These are phyloP conservation scores for Rhododendron ferrugineum DNA, from an alignment of 148 eudicot species.

Conservation along the genomic window DNA sequence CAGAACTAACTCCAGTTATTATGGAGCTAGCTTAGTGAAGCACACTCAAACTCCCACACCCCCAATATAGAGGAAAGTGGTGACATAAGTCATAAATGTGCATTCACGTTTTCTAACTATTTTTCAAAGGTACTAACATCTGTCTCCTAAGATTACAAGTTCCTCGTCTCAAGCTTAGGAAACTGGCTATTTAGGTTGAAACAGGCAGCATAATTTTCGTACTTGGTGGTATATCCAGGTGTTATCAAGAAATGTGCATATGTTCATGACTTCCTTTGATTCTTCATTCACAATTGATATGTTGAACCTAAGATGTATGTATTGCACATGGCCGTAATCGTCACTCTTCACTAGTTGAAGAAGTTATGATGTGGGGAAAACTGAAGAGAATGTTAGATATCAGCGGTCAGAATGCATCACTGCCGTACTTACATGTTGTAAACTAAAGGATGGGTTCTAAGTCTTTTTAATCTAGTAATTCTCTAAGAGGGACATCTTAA, in stretches of 20 bases:
- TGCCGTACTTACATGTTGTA: background rate
- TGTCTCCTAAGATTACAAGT: background rate
- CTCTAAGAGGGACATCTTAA: background rate
- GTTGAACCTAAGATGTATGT: background rate
- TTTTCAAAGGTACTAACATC: background rate
- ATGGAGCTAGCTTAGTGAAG: background rate
- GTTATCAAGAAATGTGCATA: background rate
- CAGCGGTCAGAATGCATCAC: background rate
- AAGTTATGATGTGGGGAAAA: background rate
- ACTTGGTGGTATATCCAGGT: background rate
- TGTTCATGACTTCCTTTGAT: background rate
- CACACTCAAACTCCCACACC: background rate
- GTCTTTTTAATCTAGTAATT: background rate
- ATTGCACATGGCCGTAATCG: background rate
- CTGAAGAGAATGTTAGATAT: background rate
- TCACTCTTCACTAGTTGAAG: background rate
- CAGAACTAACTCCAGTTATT: background rate
- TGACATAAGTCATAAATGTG: background rate
- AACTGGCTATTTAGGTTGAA: background rate
- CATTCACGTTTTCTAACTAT: background rate
- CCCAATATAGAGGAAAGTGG: background rate
- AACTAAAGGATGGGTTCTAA: background rate
- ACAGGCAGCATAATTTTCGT: background rate
- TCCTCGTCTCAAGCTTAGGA: background rate
- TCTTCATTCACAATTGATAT: background rate